phyloP scores from a whole-genome alignment of 2,329 filamentous ascomycete species.

The Didymella arachidicola region DNA sequence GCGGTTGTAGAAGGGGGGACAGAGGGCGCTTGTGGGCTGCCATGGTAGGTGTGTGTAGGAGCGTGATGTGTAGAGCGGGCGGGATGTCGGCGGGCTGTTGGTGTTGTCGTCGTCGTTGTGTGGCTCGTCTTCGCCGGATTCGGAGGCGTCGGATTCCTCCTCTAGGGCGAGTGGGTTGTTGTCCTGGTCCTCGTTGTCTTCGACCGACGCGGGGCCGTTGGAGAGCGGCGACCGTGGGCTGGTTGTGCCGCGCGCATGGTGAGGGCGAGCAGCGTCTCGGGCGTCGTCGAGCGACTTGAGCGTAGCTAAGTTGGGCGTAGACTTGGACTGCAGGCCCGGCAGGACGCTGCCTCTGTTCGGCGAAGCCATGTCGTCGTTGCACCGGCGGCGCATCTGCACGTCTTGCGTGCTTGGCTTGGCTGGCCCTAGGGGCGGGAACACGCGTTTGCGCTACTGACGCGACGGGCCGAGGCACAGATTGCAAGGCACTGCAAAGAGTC shows the following conservation, averaged over 20 bases:
- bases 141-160: slow-evolving; percentile 29
- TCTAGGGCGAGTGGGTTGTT: slow-evolving; percentile 31
- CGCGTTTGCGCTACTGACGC: slow-evolving; percentile 26
- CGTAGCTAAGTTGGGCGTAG: slow-evolving; percentile 57
- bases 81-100: slow-evolving; percentile 27
- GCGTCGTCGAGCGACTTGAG: slow-evolving; percentile 44
- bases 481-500: too few species aligned
- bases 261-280: not conserved
- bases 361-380: slow-evolving; percentile 36
- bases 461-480: slow-evolving; percentile 18
- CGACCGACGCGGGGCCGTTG: slow-evolving; percentile 42
- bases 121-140: slow-evolving; percentile 40
- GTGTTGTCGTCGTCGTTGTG: slow-evolving; percentile 16
- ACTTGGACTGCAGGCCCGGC: slow-evolving; percentile 55
- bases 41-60: slow-evolving; percentile 56
- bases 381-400: slow-evolving; percentile 20
- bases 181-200: slow-evolving; percentile 28
- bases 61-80: slow-evolving; percentile 54
- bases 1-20: slow-evolving; percentile 94
- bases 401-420: slow-evolving; percentile 33
- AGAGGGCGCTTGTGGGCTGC: slow-evolving; percentile 52
- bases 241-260: slow-evolving; percentile 3
- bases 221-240: slow-evolving; percentile 33
- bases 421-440: slow-evolving; percentile 18
- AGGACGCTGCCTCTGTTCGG: slow-evolving; percentile 41